phyloP scores from a whole-genome alignment of 2,329 filamentous ascomycete species.

The Nakataea oryzae region DNA sequence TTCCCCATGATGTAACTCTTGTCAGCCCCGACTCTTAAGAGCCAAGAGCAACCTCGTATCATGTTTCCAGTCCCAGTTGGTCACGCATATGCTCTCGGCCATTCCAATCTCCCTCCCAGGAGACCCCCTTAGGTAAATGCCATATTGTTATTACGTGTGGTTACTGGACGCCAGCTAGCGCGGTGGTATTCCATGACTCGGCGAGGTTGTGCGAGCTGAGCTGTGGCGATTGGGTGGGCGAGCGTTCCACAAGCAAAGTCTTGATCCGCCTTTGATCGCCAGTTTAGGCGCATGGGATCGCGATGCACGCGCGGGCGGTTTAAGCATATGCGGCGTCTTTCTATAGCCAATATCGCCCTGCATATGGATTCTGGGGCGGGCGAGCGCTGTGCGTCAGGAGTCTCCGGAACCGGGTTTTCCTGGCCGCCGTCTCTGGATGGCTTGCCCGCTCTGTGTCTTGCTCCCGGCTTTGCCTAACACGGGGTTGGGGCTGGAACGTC shows the following conservation, averaged over 20 bases:
- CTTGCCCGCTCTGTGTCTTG: not conserved
- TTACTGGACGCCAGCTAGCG: not conserved
- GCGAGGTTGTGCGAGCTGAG: not conserved
- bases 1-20: too few species aligned
- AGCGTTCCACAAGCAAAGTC: not conserved
- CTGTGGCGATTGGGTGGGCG: not conserved
- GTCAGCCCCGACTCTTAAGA: not conserved
- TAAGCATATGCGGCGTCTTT: not conserved
- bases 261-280: not conserved
- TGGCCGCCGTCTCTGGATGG: not conserved
- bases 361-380: not conserved
- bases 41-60: not conserved
- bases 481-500: too few species aligned
- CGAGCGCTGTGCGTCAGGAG: not conserved
- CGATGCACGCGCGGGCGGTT: not conserved
- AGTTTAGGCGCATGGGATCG: not conserved
- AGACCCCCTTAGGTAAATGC: not conserved
- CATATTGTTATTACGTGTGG: not conserved
- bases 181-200: not conserved
- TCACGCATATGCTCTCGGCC: not conserved
- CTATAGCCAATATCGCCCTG: not conserved
- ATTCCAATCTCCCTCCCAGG: not conserved
- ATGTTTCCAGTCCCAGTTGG: not conserved
- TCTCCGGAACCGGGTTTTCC: not conserved
- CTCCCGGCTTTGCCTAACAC: not conserved